These are phyloP conservation scores for Borovskyia barvae DNA, from an alignment of 208 protist genomes.

Conservation along the genomic window DNA sequence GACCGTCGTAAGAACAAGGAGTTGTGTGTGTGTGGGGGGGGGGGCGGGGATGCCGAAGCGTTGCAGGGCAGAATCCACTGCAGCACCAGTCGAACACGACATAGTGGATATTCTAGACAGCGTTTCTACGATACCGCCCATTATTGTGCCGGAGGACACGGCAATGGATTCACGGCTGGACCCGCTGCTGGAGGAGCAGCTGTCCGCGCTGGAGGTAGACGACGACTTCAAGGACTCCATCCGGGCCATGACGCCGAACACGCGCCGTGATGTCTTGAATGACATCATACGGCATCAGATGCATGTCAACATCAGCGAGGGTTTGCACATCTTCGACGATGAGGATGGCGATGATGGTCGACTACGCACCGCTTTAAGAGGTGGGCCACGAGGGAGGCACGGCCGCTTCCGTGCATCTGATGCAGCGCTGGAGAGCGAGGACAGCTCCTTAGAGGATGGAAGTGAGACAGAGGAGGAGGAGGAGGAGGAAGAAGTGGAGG, in stretches of 20 bases:
- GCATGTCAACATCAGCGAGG: slow-evolving; percentile 5
- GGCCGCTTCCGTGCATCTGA: no score
- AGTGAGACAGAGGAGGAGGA: background rate
- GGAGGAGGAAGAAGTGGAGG: slow-evolving; percentile 13
- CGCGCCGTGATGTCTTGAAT: slow-evolving; percentile 65
- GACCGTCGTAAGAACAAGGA: no score
- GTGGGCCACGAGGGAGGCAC: no score
- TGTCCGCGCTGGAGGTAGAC: slow-evolving; percentile 48
- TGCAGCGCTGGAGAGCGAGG: no score
- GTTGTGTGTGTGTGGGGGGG: no score
- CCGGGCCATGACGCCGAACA: slow-evolving; percentile 69
- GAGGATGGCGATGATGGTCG: no score
- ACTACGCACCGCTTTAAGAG: no score
- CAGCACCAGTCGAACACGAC: background rate
- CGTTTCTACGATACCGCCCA: background rate
- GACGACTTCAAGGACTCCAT: slow-evolving; percentile 70
- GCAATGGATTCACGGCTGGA: slow-evolving; percentile 13
- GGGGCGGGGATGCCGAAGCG: slow-evolving; percentile 22
- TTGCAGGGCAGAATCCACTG: slow-evolving; percentile 1
- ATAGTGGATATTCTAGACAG: slow-evolving; percentile 14
- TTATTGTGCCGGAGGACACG: background rate
- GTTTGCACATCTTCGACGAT: background rate
- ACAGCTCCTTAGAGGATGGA: no score
- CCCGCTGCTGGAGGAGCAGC: slow-evolving; percentile 46
- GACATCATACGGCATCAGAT: slow-evolving; percentile 67